Conservation (phyloP, 768 basidiomycete species). For the Suillus occidentalis region DNA sequence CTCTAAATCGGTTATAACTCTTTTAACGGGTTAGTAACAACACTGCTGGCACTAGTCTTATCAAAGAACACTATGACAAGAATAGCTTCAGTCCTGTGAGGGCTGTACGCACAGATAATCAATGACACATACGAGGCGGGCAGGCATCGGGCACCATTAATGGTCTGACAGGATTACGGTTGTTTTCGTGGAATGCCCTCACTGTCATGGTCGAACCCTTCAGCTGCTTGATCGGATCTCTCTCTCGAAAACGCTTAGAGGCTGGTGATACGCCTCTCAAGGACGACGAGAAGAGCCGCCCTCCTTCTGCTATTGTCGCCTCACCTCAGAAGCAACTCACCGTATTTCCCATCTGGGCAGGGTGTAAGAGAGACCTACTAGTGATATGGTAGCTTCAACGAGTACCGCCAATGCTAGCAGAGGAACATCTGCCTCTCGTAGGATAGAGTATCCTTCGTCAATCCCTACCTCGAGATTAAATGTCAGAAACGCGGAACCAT, state of each 20-base stretch:
- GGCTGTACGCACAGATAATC: too few species aligned
- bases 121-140: too few species aligned
- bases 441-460: slow-evolving; percentile 26
- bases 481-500: slow-evolving; percentile 16
- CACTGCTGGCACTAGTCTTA: too few species aligned
- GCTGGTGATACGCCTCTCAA: slow-evolving; percentile 40
- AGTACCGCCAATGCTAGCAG: slow-evolving; percentile 46
- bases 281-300: slow-evolving; percentile 37
- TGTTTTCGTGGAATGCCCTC: slow-evolving; percentile 78
- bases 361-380: slow-evolving; percentile 18
- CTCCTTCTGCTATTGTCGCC: slow-evolving; percentile 28
- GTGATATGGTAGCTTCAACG: slow-evolving; percentile 63
- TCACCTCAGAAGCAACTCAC: slow-evolving; percentile 27
- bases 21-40: too few species aligned
- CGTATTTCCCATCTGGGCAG: slow-evolving; percentile 27
- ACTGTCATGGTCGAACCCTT: slow-evolving; percentile 85
- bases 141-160: too few species aligned
- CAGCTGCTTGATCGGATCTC: slow-evolving; percentile 42
- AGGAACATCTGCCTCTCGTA: slow-evolving; percentile 20
- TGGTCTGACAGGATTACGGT: slow-evolving; percentile 16
- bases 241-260: slow-evolving; percentile 33
- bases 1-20: too few species aligned
- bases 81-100: slow-evolving; percentile 7
- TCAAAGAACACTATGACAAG: background rate
- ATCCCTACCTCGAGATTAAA: slow-evolving; percentile 17